phyloP scores from a whole-genome alignment of 441 rosid genomes.

The Pelargonium myrrhifolium region DNA sequence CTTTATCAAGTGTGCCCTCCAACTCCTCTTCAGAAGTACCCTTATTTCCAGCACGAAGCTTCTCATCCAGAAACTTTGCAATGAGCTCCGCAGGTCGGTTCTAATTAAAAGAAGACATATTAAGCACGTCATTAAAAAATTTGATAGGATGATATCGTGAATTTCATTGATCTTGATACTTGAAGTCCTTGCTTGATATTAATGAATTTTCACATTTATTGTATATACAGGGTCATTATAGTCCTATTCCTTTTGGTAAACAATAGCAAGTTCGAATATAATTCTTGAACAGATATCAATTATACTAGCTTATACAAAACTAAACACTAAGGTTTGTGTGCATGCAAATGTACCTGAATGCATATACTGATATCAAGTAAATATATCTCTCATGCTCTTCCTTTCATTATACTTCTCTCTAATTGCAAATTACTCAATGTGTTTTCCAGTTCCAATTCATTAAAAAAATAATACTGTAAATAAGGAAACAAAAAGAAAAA shows the following conservation, averaged over 20 bases:
- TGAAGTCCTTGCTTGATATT: too few species aligned
- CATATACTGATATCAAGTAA: background rate
- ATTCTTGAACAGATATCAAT: too few species aligned
- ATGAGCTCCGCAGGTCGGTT: constrained; percentile 96
- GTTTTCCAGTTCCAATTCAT: background rate
- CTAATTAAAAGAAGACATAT: constrained; percentile 37
- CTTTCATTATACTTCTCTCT: background rate
- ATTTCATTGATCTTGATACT: background rate
- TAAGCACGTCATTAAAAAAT: constrained; percentile 15
- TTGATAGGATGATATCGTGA: constrained; percentile 1
- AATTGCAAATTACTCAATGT: background rate
- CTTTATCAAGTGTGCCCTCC: constrained; percentile 95
- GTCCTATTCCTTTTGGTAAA: too few species aligned
- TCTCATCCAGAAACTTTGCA: constrained; percentile 96
- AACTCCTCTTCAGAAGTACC: constrained; percentile 99
- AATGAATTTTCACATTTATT: too few species aligned
- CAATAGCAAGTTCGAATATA: too few species aligned
- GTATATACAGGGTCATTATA: too few species aligned
- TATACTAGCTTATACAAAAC: background rate
- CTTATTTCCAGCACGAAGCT: constrained; percentile 98
- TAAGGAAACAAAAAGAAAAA: constrained; percentile 5
- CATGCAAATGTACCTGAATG: background rate
- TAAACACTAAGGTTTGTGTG: background rate
- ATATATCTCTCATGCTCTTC: background rate
- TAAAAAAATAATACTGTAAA: background rate